Conservation (phyloP, 2,329 filamentous ascomycete species). For the Stagonosporopsis chrysanthemi region DNA sequence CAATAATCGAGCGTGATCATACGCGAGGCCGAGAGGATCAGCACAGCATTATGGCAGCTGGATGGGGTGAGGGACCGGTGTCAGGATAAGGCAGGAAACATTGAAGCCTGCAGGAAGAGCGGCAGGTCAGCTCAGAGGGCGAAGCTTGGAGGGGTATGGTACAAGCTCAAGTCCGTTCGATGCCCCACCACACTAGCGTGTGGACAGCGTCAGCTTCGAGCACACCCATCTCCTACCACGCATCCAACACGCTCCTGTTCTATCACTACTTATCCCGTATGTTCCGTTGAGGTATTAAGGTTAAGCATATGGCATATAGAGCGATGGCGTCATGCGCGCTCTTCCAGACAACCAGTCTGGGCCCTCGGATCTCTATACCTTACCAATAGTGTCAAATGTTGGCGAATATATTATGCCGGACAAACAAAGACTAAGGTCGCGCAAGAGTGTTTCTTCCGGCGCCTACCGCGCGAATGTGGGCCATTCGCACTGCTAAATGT, state of each 20-base stretch:
- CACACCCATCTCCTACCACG: neutral
- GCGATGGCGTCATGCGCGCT: neutral
- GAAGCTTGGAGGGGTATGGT: conserved; percentile 6
- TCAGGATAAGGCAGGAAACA: neutral
- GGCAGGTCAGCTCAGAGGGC: neutral
- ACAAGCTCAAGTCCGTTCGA: neutral
- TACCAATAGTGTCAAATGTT: neutral
- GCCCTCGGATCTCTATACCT: neutral
- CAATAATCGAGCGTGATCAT: neutral
- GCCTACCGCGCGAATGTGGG: neutral
- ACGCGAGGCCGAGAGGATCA: neutral
- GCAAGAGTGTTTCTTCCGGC: neutral
- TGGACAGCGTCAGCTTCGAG: neutral
- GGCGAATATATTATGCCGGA: neutral
- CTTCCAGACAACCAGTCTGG: neutral
- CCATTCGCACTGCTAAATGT: neutral
- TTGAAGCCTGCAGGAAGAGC: neutral
- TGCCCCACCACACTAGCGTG: conserved; percentile 9
- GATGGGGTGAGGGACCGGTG: neutral
- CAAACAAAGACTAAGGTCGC: neutral
- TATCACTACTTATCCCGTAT: neutral
- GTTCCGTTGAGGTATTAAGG: neutral
- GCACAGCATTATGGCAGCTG: neutral
- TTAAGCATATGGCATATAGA: too few species aligned
- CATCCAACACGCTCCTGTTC: neutral